These are phyloP conservation scores for Rubroboletus pulcherrimus DNA, from an alignment of 768 basidiomycete genomes.

Conservation along the genomic window DNA sequence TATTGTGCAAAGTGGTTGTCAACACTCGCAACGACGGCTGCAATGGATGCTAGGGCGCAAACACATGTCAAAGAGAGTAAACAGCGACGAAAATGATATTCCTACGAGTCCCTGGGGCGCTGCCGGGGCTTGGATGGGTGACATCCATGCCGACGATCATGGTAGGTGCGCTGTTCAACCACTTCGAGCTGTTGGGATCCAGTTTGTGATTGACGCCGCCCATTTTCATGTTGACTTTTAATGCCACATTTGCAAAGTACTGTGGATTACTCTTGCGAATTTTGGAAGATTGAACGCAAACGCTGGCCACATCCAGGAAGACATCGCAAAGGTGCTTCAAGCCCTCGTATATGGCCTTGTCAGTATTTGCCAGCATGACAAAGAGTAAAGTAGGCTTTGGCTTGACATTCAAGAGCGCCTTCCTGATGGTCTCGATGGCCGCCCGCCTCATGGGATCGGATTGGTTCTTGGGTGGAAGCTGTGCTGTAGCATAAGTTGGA, in stretches of 20 bases:
- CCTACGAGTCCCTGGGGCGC: slow-evolving; percentile 47
- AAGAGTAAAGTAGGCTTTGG: slow-evolving; percentile 43
- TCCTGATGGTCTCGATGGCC: slow-evolving; percentile 47
- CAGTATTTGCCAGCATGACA: slow-evolving; percentile 45
- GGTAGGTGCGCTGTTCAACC: slow-evolving; percentile 40
- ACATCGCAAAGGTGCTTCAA: slow-evolving; percentile 52
- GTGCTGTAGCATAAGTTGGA: slow-evolving; percentile 33
- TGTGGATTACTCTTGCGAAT: slow-evolving; percentile 60
- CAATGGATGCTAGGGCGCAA: slow-evolving; percentile 38
- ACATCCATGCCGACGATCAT: slow-evolving; percentile 63
- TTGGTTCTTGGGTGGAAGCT: slow-evolving; percentile 48
- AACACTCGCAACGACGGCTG: slow-evolving; percentile 50
- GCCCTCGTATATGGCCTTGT: slow-evolving; percentile 48
- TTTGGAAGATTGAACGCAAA: slow-evolving; percentile 72
- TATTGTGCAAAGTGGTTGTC: slow-evolving; percentile 46
- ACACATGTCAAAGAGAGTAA: neutral
- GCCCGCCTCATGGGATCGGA: slow-evolving; percentile 51
- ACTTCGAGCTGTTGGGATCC: slow-evolving; percentile 35
- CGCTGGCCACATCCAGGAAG: slow-evolving; percentile 49
- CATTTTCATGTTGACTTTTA: slow-evolving; percentile 55
- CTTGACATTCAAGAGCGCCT: slow-evolving; percentile 34
- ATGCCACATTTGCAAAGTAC: slow-evolving; percentile 53
- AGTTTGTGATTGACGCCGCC: slow-evolving; percentile 52
- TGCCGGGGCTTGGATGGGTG: slow-evolving; percentile 77
- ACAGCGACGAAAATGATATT: neutral